Base-by-base conservation (phyloP, 2,329 filamentous ascomycete species). In the Stemphylium beticola region DNA sequence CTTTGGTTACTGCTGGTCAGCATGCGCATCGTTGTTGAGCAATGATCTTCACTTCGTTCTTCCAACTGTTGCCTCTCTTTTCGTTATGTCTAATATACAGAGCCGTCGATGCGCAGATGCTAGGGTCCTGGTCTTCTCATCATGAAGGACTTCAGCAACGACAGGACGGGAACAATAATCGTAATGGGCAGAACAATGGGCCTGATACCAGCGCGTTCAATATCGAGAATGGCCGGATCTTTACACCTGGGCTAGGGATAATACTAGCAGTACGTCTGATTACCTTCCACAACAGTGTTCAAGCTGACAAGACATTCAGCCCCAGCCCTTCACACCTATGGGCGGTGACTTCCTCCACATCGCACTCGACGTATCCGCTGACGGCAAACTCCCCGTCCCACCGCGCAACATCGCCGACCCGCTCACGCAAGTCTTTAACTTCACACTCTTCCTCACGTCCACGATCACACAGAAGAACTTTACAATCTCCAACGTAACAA, bases 371-470 rank as follows among this genome's bases (percentile, higher is more conserved):
- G 82, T 90, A 20, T 85, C 86, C 4, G 85, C 85, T 34, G 81
- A 89, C 64, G 87, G 87, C 64, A 81, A 83, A 57, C 77, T 90
- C 17, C 79, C 82, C n/a, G 78, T 87, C 12, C 83, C 85, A 26
- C 82, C 84, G 0, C 81, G 84, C 57, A 61, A 63, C 12, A 77
- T 80, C 4, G 67, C 77, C n/a, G 78, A 83, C 61, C 82, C 81
- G 22, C 75, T 82, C 7, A 87, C 83, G 46, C 77, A 80, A 54
- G 85, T 89, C 60, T 80, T 83, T 74, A 86, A 85, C 69, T 85
- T 90, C 66, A 87, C 83, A 51, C 80, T 90, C 53, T 90, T 89
- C 69, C 79, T 90, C 11, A 88, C 83, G 59, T 88, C 85, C 71
- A 87, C 85, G 66, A 69, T 71, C n/a, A 85, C 84, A 0, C 79